Base-by-base conservation (phyloP, 2,329 filamentous ascomycete species). In the Phyllosticta paracitricarpa region DNA sequence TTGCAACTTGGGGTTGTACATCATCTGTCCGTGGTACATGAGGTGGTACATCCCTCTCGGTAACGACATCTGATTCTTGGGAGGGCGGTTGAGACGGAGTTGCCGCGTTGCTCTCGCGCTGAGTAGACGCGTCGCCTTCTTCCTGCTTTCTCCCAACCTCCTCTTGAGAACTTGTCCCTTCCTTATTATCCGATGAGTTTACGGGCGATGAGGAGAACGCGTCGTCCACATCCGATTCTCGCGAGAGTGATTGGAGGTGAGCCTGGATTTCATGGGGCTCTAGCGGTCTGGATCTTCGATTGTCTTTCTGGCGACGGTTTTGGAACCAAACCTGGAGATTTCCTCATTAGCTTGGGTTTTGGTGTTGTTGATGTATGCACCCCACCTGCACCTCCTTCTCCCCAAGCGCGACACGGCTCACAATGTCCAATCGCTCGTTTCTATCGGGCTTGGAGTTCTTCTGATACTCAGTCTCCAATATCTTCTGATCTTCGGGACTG, bases 321-420 rank as follows among this genome's bases (percentile, higher is more conserved):
- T 97, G 93, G 76, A 97, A 97, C 93, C 93, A 97, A 68, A 97
- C 96, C 93, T 97, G 67, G 53, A 52, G 22, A 48, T 57, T 25
- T 57, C 10, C 59, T 65, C 53, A 67, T 65, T 58, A 63, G 62
- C 71, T 65, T 65, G 56, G 63, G 63, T 65, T 64, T 63, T n/a
- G 51, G 22, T 28, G 57, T 58, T 33, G 22, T 28, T 10, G 17
- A 14, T 52, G n/a, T 30, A 33, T 56, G 54, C 24, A 33, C 75
- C 87, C 75, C 78, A 96, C 93, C 85, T 97, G 93, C 48, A 97
- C 91, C 79, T 97, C 92, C 75, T 96, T 97, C 78, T 97, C 92
- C 66, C 89, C 93, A 65, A 97, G 81, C 25, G 89, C 88, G 64
- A 97, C 91, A 75, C 86, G 89, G 76, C 84, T 84, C 63, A 95